Percentiles rank a stretch among this genome's conserved stretches.
Conservation (phyloP, 1,284 basidiomycete genomes). For the Ganoderma meredithae region DNA sequence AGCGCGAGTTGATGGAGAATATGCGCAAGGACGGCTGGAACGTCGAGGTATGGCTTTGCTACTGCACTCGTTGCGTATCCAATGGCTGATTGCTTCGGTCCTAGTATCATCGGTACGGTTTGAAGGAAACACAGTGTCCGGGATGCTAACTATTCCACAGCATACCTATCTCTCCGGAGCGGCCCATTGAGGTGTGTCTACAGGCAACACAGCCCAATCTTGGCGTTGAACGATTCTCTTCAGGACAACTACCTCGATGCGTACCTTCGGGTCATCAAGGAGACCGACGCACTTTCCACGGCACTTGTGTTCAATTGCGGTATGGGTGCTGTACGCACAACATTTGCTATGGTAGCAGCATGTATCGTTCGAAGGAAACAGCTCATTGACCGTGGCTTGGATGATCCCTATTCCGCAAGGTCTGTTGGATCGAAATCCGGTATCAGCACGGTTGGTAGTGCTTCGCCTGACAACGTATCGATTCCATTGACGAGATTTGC, state of each 20-base stretch:
- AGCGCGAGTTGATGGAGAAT: slow-evolving; percentile 85
- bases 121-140: neutral
- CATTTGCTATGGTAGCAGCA: slow-evolving; percentile 97
- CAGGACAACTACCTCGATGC: slow-evolving; percentile 95
- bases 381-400: slow-evolving; percentile 76
- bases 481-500: neutral
- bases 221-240: neutral
- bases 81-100: slow-evolving; percentile 10
- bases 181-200: slow-evolving; percentile 75
- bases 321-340: slow-evolving; percentile 96
- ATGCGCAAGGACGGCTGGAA: slow-evolving; percentile 89
- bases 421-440: slow-evolving; percentile 43
- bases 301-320: slow-evolving; percentile 97
- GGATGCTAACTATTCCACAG: slow-evolving; percentile 47
- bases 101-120: slow-evolving; percentile 69
- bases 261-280: slow-evolving; percentile 85
- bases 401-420: slow-evolving; percentile 73
- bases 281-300: slow-evolving; percentile 83
- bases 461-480: too few relatives aligned
- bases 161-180: slow-evolving; percentile 93
- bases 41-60: slow-evolving; percentile 68
- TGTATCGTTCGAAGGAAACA: slow-evolving; percentile 90
- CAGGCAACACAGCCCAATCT: neutral
- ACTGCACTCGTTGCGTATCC: neutral
- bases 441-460: slow-evolving; percentile 51